A percentile compares a stretch with the other conserved stretches of the same genome.
phyloP scores from a whole-genome alignment of 495 filamentous ascomycete species.

The Neurospora sp. region DNA sequence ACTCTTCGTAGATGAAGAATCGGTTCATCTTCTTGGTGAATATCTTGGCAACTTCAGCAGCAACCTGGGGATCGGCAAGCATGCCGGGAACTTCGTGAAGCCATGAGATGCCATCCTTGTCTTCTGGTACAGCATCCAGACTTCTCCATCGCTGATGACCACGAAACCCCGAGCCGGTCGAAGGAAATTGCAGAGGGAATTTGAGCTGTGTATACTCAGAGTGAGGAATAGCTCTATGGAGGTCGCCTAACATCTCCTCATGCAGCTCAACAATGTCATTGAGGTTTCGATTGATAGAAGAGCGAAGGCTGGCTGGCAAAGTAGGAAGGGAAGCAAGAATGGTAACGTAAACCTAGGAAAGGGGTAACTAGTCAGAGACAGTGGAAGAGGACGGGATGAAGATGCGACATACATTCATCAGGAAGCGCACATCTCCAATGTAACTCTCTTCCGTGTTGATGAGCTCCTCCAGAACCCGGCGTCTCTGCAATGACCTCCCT shows the following conservation, averaged over 20 bases:
- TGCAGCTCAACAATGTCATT: constrained; percentile 63
- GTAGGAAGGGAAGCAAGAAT: constrained; percentile 52
- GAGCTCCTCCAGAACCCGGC: constrained; percentile 72
- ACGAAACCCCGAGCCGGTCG: constrained; percentile 9
- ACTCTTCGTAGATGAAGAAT: constrained; percentile 81
- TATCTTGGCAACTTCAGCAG: constrained; percentile 63
- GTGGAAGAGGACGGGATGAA: neutral
- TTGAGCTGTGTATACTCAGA: constrained; percentile 48
- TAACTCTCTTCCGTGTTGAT: constrained; percentile 82
- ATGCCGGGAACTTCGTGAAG: constrained; percentile 41
- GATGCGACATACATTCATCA: constrained; percentile 59
- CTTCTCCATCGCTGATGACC: constrained; percentile 49
- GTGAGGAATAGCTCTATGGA: constrained; percentile 51
- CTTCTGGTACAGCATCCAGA: constrained; percentile 49
- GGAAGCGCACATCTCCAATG: constrained; percentile 71
- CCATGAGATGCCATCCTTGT: constrained; percentile 30
- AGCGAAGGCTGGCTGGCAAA: constrained; percentile 42
- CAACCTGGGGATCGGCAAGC: constrained; percentile 59
- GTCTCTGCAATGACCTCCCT: constrained; percentile 60
- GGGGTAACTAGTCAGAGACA: constrained; percentile 5
- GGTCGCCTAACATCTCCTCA: constrained; percentile 56
- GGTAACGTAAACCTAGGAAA: constrained; percentile 55
- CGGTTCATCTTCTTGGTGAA: constrained; percentile 71
- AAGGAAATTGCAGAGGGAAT: constrained; percentile 8
- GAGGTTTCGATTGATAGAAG: constrained; percentile 56